Evolutionary conservation across 495 filamentous ascomycete species (phyloP).

Genomic region (Daldinia childiae): DNA sequence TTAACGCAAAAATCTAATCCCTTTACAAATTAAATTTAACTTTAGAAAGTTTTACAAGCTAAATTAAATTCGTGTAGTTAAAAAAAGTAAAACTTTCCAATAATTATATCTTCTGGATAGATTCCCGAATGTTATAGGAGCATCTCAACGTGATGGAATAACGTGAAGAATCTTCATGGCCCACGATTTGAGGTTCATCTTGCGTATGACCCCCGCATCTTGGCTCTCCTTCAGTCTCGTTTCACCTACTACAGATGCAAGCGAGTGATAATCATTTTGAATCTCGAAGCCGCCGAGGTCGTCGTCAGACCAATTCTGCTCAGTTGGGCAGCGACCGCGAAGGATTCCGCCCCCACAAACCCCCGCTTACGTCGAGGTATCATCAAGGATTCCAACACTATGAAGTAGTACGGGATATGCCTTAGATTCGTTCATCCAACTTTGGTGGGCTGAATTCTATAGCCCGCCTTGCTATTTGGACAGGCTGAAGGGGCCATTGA

Average conservation of each 20-base stretch:
- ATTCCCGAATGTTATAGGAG: constrained; percentile 15
- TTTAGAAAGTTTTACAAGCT: no score
- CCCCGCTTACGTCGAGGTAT: constrained; percentile 37
- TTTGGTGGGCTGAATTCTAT: constrained; percentile 7
- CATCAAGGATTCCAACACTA: constrained; percentile 29
- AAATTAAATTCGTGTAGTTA: no score
- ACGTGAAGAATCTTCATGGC: constrained; percentile 3
- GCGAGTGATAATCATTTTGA: constrained; percentile 19
- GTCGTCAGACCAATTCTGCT: constrained; percentile 25
- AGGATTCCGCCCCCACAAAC: constrained; percentile 47
- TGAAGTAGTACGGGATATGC: constrained; percentile 17
- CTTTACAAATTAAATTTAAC: no score
- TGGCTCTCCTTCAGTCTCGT: constrained; percentile 19
- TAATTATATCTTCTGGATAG: constrained; percentile 1
- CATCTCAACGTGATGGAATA: constrained; percentile 11
- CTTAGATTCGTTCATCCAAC: constrained; percentile 15
- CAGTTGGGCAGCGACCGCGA: constrained; percentile 39
- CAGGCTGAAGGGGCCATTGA: constrained; percentile 11
- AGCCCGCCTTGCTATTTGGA: constrained; percentile 7
- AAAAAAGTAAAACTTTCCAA: no score
- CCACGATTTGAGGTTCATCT: constrained; percentile 28
- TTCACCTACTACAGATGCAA: constrained; percentile 14
- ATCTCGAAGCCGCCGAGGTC: constrained; percentile 16
- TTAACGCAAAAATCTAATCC: no score
- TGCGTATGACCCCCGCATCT: constrained; percentile 37